Evolutionary conservation across 805 yeast genomes (phyloP).

Genomic region (Candida stauntonica): DNA sequence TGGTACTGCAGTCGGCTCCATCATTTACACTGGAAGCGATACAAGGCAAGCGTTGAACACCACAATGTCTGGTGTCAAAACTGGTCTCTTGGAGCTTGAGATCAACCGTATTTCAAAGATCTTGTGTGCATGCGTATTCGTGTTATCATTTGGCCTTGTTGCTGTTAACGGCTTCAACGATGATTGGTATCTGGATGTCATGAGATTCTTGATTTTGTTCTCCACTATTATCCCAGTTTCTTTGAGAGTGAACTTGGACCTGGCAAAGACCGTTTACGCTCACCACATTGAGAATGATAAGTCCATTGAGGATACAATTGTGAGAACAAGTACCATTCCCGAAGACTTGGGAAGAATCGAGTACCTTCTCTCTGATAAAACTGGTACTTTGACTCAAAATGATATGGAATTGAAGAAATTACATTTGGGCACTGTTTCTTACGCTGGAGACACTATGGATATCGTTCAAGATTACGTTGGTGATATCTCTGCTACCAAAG

Average conservation of each 20-base stretch:
- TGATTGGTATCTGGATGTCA: slow-evolving; percentile 85
- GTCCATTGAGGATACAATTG: slow-evolving; percentile 80
- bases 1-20: slow-evolving; percentile 84
- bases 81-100: slow-evolving; percentile 86
- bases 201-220: slow-evolving; percentile 87
- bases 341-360: slow-evolving; percentile 97
- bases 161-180: slow-evolving; percentile 68
- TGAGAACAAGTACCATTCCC: slow-evolving; percentile 95
- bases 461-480: slow-evolving; percentile 68
- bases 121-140: slow-evolving; percentile 79
- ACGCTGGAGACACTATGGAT: slow-evolving; percentile 89
- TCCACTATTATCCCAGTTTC: slow-evolving; percentile 97
- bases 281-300: slow-evolving; percentile 88
- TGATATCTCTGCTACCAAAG: slow-evolving; percentile 22
- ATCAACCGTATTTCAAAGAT: slow-evolving; percentile 85
- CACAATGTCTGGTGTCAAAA: slow-evolving; percentile 78
- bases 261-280: slow-evolving; percentile 95
- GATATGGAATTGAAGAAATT: slow-evolving; percentile 95
- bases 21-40: slow-evolving; percentile 86
- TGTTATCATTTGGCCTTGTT: slow-evolving; percentile 72
- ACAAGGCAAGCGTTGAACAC: slow-evolving; percentile 96
- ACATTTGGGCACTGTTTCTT: slow-evolving; percentile 89
- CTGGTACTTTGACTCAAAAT: slow-evolving; percentile 96
- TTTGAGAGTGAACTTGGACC: slow-evolving; percentile 86
- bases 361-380: slow-evolving; percentile 86